Base-by-base conservation (phyloP, 2,329 filamentous ascomycete genomes). In the Botryotinia convoluta region DNA sequence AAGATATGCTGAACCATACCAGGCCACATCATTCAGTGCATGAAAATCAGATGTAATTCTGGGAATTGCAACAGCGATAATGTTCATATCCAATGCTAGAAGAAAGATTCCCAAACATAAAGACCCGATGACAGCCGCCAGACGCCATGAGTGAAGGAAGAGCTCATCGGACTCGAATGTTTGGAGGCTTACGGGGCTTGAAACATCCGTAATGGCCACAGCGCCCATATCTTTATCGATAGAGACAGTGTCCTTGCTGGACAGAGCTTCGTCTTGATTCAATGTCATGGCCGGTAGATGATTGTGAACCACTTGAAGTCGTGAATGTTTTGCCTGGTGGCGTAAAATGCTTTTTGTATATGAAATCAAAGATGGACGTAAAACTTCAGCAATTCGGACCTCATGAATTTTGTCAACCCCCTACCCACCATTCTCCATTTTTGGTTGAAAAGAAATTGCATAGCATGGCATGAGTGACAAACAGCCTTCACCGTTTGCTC, bases 21-120 rank as follows among this genome's bases (percentile, higher is more conserved):
- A 90, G 44, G 85, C 84, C n/a, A 88, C 84, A 74, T 88, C 86
- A 14, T 81, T 78, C 3, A 87, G 79, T n/a, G 22, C 79, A 61
- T 70, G 76, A 77, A 22, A 76, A 73, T 54, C 72, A 74, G 85
- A 83, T 3, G 86, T 87, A 77, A 88, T 87, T 74, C 84, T 85
- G 39, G 86, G 86, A 59, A 87, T 86, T 18, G 85, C 86, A 62
- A 37, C 51, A 20, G 26, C 57, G 14, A 69, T 69, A 42, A 69
- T 69, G 16, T 59, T 59, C 48, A 69, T 59, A 16, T 69, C 67
- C 14, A 69, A 54, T 59, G 67, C 67, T 22, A 59, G 48, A 26
- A 69, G 67, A 20, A 69, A 60, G 9, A 69, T 39, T 35, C 65
- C 65, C 26, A 69, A 29, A 35, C 65, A 69, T 26, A 69, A 32